Percentiles rank a stretch among this genome's conserved stretches.
Evolutionary conservation across 495 filamentous ascomycete species (phyloP).

Genomic region (Xylaria castorea): DNA sequence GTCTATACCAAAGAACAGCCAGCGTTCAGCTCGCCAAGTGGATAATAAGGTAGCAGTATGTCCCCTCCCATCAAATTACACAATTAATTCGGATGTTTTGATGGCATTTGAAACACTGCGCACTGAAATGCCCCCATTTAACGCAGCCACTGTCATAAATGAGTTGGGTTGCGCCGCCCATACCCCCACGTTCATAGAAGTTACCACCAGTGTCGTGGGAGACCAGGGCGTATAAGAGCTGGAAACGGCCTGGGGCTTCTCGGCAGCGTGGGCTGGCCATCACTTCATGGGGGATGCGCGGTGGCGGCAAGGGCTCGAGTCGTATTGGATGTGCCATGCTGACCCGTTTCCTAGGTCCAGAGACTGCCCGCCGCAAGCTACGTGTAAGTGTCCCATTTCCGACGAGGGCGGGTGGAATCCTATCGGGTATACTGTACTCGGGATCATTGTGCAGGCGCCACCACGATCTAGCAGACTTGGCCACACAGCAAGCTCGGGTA

Average conservation of each 20-base stretch:
- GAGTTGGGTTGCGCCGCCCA: slow-evolving; percentile 24
- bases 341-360: slow-evolving; percentile 34
- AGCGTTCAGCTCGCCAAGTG: slow-evolving; percentile 18
- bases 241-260: slow-evolving; percentile 23
- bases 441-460: slow-evolving; percentile 45
- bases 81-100: slow-evolving; percentile 8
- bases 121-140: not conserved
- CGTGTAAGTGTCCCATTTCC: slow-evolving; percentile 43
- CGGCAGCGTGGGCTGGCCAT: slow-evolving; percentile 11
- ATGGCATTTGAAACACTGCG: slow-evolving; percentile 20
- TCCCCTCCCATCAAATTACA: slow-evolving; percentile 10
- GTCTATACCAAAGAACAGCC: not conserved
- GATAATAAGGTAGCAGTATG: slow-evolving; percentile 30
- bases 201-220: slow-evolving; percentile 2
- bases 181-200: slow-evolving; percentile 11
- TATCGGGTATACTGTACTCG: slow-evolving; percentile 38
- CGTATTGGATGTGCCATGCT: slow-evolving; percentile 33
- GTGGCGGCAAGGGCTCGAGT: slow-evolving; percentile 19
- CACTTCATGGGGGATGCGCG: slow-evolving; percentile 10
- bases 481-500: slow-evolving; percentile 31
- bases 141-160: slow-evolving; percentile 17
- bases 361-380: slow-evolving; percentile 36
- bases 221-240: slow-evolving; percentile 22
- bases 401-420: slow-evolving; percentile 34
- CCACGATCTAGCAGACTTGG: slow-evolving; percentile 33